phyloP scores from a whole-genome alignment of 495 filamentous ascomycete species.

The Penicillium waksmanii region DNA sequence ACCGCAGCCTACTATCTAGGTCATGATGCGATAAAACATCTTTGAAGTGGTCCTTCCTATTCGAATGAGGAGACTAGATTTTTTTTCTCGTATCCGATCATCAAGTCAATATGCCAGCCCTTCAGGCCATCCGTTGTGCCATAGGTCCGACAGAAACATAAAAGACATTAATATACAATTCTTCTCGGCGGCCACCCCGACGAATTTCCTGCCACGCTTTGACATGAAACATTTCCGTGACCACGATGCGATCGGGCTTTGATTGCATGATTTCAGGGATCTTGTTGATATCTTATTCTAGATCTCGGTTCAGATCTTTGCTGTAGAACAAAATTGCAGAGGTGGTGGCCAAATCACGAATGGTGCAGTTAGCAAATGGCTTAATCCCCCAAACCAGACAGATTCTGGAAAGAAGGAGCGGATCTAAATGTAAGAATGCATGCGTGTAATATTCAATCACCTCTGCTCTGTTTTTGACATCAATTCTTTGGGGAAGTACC shows the following conservation, averaged over 20 bases:
- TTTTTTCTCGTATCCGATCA: too few species aligned
- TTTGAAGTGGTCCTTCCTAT: too few species aligned
- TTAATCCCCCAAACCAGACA: too few species aligned
- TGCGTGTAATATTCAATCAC: not conserved
- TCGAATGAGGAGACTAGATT: too few species aligned
- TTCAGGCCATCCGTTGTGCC: not conserved
- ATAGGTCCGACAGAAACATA: not conserved
- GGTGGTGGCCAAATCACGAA: not conserved
- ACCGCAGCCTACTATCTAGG: too few species aligned
- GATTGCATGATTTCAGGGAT: not conserved
- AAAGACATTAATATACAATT: not conserved
- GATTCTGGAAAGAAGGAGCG: too few species aligned
- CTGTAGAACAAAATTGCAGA: not conserved
- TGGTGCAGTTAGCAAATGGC: not conserved
- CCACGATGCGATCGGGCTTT: not conserved
- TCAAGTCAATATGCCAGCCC: not conserved
- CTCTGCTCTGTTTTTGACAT: not conserved
- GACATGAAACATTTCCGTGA: constrained; percentile 9
- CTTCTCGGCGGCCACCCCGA: not conserved
- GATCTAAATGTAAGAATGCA: not conserved
- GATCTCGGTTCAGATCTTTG: not conserved
- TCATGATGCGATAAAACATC: too few species aligned
- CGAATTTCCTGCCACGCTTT: not conserved
- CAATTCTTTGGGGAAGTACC: not conserved
- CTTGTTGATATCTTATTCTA: constrained; percentile 1